phyloP scores from a whole-genome alignment of 371 early-diverging fungal species.

The Chytridium lagenaria region DNA sequence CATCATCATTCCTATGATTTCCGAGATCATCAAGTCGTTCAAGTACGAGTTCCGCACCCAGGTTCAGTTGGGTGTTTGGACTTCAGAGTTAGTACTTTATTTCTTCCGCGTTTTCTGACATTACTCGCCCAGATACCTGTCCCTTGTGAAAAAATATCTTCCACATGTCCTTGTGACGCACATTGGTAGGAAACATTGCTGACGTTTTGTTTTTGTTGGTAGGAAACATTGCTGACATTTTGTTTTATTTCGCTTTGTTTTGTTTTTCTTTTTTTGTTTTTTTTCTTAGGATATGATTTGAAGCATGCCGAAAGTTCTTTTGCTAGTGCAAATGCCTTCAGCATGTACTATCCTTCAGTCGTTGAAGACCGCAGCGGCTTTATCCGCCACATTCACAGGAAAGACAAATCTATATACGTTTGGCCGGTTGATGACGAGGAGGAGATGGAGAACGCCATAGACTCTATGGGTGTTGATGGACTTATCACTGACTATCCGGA shows the following conservation, averaged over 20 bases:
- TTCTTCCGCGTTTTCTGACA: too few species aligned
- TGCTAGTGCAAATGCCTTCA: not conserved
- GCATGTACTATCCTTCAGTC: slow-evolving; percentile 17
- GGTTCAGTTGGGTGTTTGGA: slow-evolving; percentile 16
- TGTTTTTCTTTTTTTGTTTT: too few species aligned
- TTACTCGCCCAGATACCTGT: not conserved
- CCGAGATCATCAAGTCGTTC: slow-evolving; percentile 18
- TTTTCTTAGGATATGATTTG: slow-evolving; percentile 1
- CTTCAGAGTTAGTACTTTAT: not conserved
- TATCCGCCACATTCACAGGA: slow-evolving; percentile 10
- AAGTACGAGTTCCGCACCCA: slow-evolving; percentile 17
- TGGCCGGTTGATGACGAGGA: slow-evolving; percentile 13
- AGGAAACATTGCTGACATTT: too few species aligned
- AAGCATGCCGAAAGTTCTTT: not conserved
- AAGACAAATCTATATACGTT: slow-evolving; percentile 4
- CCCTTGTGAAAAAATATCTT: not conserved
- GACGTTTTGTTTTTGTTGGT: too few species aligned
- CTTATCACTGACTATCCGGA: slow-evolving; percentile 1
- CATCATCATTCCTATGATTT: not conserved
- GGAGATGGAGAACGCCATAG: slow-evolving; percentile 18
- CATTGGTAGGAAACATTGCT: too few species aligned
- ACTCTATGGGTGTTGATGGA: slow-evolving; percentile 12
- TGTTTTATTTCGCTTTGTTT: too few species aligned
- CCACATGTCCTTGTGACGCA: slow-evolving; percentile 9
- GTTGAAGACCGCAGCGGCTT: slow-evolving; percentile 8